Base-by-base conservation (phyloP, 2,329 filamentous ascomycete species). In the Cadophora sp. region DNA sequence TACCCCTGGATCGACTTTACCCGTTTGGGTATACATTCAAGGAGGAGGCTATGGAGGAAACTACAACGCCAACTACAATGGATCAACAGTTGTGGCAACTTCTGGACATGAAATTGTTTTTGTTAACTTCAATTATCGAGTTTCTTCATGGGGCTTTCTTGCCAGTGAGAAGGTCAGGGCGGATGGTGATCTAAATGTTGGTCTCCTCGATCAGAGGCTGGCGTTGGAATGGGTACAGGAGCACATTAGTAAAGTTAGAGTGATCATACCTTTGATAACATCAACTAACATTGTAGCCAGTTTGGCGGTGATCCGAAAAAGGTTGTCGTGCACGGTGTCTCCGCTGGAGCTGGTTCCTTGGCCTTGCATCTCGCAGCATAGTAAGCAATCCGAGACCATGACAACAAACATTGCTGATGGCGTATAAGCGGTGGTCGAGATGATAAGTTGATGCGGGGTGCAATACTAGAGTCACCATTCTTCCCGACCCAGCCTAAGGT, bases 61-160 rank as follows among this genome's bases (percentile, higher is more conserved):
- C 66, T 77, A 80, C n/a, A 87, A 86, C 68, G 79, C 80, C 16
- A 84, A 85, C 75, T 85, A 81, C 76, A 85, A 87, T 74, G 85
- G 84, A 37, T 80, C 81, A 0, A 78, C 80, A 27, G 79, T 86
- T 3, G 79, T 87, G 27, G 75, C 80, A 0, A 89, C 88, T 0
- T 86, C 86, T 22, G 79, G 76, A 16, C 72, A 79, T 29, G 81
- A 80, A 69, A 79, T 89, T 59, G 79, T 90, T 16, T 82, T 86
- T 64, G 86, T 89, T 60, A 86, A 85, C 73, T 88, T 89, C 76
- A 88, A 89, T 77, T 90, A 90, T 74, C 84, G 89, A 7, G 85
- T 91, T 7, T 88, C 87, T 0, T 79, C 86, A 0, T 86, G 86
- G 72, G 89, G 89, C 0, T 92, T 91, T 72, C 81, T 92, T 1